A percentile compares a stretch with the other conserved stretches of the same genome.
Conservation (phyloP, 2,329 filamentous ascomycete species). For the Clonostachys rosea region DNA sequence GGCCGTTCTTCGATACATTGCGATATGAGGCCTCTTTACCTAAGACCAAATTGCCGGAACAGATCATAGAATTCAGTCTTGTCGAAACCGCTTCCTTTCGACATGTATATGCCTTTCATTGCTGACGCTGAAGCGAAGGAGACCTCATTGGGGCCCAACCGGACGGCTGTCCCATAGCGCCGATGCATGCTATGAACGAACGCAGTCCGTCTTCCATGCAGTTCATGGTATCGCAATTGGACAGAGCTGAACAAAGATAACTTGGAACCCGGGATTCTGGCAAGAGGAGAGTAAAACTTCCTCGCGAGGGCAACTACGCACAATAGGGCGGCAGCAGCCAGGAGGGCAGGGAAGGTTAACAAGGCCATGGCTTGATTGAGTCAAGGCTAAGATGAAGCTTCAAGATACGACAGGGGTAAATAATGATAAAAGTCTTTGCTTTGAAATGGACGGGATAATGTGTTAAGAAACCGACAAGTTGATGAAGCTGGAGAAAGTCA, state of each 20-base stretch:
- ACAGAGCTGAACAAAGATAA: slow-evolving; percentile 44
- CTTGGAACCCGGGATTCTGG: slow-evolving; percentile 41
- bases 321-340: slow-evolving; percentile 13
- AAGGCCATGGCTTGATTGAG: too few species aligned
- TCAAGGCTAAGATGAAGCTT: too few species aligned
- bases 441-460: too few species aligned
- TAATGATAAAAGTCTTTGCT: too few species aligned
- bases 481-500: too few species aligned
- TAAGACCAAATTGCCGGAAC: slow-evolving; percentile 24
- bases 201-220: slow-evolving; percentile 43
- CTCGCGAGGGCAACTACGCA: slow-evolving; percentile 14
- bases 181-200: slow-evolving; percentile 53
- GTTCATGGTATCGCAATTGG: slow-evolving; percentile 50
- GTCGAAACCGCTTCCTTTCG: slow-evolving; percentile 58
- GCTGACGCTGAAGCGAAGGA: slow-evolving; percentile 52
- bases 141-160: slow-evolving; percentile 53
- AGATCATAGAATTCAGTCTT: slow-evolving; percentile 62
- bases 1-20: too few species aligned
- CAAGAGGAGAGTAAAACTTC: slow-evolving; percentile 23
- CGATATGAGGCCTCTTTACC: too few species aligned
- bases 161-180: slow-evolving; percentile 51
- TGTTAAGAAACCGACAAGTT: too few species aligned
- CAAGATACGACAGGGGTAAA: too few species aligned
- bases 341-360: slow-evolving; percentile 6
- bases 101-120: slow-evolving; percentile 59